Conservation (phyloP, 176 grass and related monocot species). For the Aegilops longissima region DNA sequence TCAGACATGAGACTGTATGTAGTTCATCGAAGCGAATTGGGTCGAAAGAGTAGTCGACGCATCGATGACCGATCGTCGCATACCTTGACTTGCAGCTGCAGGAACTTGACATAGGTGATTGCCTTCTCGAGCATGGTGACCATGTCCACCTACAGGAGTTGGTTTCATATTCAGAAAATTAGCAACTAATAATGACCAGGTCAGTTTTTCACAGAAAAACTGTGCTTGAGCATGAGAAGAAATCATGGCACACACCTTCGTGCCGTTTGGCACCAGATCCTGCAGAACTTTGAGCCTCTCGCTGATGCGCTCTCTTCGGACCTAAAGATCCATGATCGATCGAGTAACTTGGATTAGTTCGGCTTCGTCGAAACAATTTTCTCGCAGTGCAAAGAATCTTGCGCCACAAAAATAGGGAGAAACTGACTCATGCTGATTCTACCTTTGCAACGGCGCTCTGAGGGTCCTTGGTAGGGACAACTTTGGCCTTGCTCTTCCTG, state of each 20-base stretch:
- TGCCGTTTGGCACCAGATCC: conserved; percentile 91
- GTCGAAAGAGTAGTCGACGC: too few species aligned
- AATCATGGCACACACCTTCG: conserved; percentile 19
- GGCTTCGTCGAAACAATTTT: neutral
- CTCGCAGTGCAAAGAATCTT: neutral
- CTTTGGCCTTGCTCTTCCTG: conserved; percentile 77
- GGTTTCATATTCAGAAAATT: conserved; percentile 5
- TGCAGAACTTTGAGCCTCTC: conserved; percentile 87
- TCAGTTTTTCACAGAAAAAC: neutral
- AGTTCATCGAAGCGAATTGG: neutral
- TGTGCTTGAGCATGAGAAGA: neutral
- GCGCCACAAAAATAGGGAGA: neutral
- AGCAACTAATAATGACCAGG: neutral
- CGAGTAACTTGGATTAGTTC: neutral
- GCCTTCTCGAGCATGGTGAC: conserved; percentile 99
- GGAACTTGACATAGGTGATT: conserved; percentile 94
- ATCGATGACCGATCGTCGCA: neutral
- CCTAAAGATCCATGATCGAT: conserved; percentile 24
- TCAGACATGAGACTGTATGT: neutral
- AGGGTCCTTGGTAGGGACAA: conserved; percentile 52
- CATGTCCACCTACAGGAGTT: conserved; percentile 65
- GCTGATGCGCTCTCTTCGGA: conserved; percentile 75
- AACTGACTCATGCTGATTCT: neutral
- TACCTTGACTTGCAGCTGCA: conserved; percentile 97
- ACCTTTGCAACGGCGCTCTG: conserved; percentile 90